Conservation (phyloP, 2,329 filamentous ascomycete species). For the Clonostachys solani region DNA sequence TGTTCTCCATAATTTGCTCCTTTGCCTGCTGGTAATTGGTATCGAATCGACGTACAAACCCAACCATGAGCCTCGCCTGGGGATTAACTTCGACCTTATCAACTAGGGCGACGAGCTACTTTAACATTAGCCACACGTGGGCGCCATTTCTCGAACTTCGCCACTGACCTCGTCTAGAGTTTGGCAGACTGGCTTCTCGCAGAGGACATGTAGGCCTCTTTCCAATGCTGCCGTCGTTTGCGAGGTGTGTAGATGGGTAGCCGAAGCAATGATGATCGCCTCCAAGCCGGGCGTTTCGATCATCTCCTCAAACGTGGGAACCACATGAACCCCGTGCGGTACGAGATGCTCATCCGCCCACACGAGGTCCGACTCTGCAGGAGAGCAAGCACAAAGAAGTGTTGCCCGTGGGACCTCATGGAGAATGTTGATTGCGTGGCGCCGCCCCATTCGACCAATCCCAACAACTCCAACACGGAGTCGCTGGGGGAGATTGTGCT, state of each 20-base stretch:
- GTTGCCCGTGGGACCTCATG: slow-evolving; percentile 8
- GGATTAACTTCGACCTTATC: slow-evolving; percentile 50
- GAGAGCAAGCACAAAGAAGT: slow-evolving; percentile 45
- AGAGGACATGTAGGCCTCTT: slow-evolving; percentile 49
- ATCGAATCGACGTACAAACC: slow-evolving; percentile 47
- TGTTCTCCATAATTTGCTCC: slow-evolving; percentile 42
- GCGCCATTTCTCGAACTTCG: neutral
- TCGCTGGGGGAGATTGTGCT: neutral
- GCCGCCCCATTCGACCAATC: slow-evolving; percentile 43
- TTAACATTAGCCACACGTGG: slow-evolving; percentile 17
- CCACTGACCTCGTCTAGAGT: slow-evolving; percentile 50
- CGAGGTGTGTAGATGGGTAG: slow-evolving; percentile 50
- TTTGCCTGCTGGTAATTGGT: slow-evolving; percentile 59
- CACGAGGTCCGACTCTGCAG: slow-evolving; percentile 13
- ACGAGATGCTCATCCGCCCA: slow-evolving; percentile 10
- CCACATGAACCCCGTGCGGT: slow-evolving; percentile 41
- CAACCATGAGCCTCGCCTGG: slow-evolving; percentile 57
- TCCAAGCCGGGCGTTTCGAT: slow-evolving; percentile 33
- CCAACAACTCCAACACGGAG: slow-evolving; percentile 34
- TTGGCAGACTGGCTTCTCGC: slow-evolving; percentile 56
- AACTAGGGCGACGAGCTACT: slow-evolving; percentile 55
- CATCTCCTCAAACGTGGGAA: slow-evolving; percentile 42
- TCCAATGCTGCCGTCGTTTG: slow-evolving; percentile 53
- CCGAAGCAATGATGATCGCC: slow-evolving; percentile 32
- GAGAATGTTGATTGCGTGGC: neutral